Evolutionary conservation across 176 grass and related monocot genomes (phyloP).

Genomic region (Phyllostachys edulis): DNA sequence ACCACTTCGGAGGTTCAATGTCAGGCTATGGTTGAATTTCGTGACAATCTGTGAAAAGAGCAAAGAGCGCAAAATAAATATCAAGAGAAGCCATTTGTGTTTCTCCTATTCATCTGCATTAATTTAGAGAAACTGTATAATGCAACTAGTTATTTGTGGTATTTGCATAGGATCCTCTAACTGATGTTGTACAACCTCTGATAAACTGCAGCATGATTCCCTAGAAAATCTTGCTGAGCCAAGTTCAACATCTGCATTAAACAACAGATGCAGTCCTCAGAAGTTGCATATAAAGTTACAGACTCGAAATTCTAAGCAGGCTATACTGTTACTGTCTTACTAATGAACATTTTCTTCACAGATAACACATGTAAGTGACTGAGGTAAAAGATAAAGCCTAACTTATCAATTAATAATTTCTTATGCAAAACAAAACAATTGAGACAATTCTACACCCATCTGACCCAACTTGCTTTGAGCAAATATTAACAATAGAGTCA

Average conservation of each 20-base stretch:
- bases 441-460: slow-evolving; percentile 9
- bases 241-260: slow-evolving; percentile 71
- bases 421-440: neutral
- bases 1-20: slow-evolving; percentile 56
- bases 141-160: slow-evolving; percentile 5
- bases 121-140: neutral
- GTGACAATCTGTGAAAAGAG: slow-evolving; percentile 73
- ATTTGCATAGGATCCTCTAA: slow-evolving; percentile 21
- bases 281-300: neutral
- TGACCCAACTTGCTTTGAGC: neutral
- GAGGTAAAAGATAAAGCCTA: slow-evolving; percentile 7
- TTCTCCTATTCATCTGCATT: slow-evolving; percentile 2
- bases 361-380: neutral
- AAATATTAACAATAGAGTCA: neutral
- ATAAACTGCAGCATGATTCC: slow-evolving; percentile 76
- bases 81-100: neutral
- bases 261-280: slow-evolving; percentile 24
- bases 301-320: neutral
- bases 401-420: neutral
- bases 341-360: neutral
- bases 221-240: slow-evolving; percentile 77
- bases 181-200: slow-evolving; percentile 62
- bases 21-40: slow-evolving; percentile 59
- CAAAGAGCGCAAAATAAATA: slow-evolving; percentile 25
- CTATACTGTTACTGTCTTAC: neutral